These are phyloP conservation scores for Penicillium vulpinum DNA, from an alignment of 2,329 filamentous ascomycete genomes.

Conservation along the genomic window DNA sequence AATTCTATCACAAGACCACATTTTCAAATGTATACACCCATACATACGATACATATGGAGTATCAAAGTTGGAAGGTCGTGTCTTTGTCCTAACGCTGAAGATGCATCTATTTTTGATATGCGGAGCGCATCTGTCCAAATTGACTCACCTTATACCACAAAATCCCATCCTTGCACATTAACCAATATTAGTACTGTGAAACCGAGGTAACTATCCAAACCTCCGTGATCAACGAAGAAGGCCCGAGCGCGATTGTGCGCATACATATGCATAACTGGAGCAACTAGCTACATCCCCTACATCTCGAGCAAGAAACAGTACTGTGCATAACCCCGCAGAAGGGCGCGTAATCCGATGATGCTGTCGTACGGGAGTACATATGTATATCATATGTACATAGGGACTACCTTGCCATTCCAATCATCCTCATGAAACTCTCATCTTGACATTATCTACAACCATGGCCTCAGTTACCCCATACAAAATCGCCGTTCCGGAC, in stretches of 20 bases:
- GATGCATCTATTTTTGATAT: not conserved
- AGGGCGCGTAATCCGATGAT: not conserved
- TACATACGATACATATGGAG: too few species aligned
- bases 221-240: not conserved
- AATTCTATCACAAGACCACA: too few species aligned
- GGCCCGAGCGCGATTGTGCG: not conserved
- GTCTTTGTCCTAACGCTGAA: not conserved
- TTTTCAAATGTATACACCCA: too few species aligned
- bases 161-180: not conserved
- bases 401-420: not conserved
- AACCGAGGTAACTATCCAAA: not conserved
- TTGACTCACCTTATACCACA: not conserved
- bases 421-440: not conserved
- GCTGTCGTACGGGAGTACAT: not conserved
- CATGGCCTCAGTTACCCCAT: conserved; percentile 36
- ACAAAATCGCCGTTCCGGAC: conserved; percentile 55
- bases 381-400: not conserved
- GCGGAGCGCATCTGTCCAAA: not conserved
- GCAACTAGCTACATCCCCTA: not conserved
- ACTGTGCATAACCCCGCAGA: not conserved
- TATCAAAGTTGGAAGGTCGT: not conserved
- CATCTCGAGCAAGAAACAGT: not conserved
- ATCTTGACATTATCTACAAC: not conserved
- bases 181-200: not conserved
- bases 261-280: not conserved